Base-by-base conservation (phyloP, 106 monocot species). In the Agapanthus africanus region DNA sequence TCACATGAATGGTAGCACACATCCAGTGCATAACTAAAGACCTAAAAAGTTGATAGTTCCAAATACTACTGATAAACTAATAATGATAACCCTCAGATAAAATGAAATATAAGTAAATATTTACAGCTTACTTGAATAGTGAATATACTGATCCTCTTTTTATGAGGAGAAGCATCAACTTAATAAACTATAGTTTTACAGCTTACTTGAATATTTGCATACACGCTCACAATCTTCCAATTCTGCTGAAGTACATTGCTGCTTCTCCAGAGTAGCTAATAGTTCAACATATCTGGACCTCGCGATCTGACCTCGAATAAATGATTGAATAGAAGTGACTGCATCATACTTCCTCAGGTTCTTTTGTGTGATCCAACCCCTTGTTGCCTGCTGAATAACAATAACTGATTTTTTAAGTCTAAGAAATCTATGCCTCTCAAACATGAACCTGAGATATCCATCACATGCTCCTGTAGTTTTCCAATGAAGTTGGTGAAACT, bases 351-450 rank as follows among this genome's bases (percentile, higher is more conserved):
- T 40, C 7, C 3, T 49, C 6, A 60, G 63, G 18, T 70, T 54
- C 30, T 51, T 77, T 38, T 18, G 18, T 70, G 4, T 15, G 3
- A 83, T 71, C 83, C 83, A 77, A 42, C 28, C 33, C 66, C 80
- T 70, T 26, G 71, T 51, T 51, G 77, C 70, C 28, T 59, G 63
- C 65, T 87, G 87, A 65, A 87, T 82, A 25, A 77, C 31, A 40
- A 63, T 13, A 10, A 61, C 77, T 56, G 79, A 70, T 65, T 67
- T 77, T 51, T 59, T 74, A 28, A 65, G 63, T 44, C 36, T 71
- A 13, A 73, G 4, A 78, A 83, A 87, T 30, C n/a, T 64, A 59
- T 80, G 74, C 40, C 83, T 87, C 44, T 87, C 87, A 18, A 49
- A 76, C 63, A 87, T 70, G 56, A 63, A 78, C 37, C 6, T 62